These are phyloP conservation scores for Torulaspora pretoriensis DNA, from an alignment of 1,139 yeast genomes.

Conservation along the genomic window DNA sequence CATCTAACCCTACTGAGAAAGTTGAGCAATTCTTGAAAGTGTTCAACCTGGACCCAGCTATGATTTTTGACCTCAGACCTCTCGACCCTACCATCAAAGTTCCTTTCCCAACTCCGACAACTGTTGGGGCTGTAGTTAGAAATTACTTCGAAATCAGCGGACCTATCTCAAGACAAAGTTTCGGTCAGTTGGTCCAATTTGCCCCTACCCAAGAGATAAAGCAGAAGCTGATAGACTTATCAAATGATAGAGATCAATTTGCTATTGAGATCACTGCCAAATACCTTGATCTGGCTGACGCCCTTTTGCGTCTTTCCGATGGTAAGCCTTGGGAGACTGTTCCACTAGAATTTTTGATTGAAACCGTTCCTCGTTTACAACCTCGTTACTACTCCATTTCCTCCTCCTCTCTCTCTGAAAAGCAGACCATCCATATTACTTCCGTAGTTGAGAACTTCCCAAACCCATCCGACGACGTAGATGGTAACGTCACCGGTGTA, in stretches of 20 bases:
- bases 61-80: conserved; percentile 62
- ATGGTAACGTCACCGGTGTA: conserved; percentile 54
- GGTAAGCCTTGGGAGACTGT: conserved; percentile 67
- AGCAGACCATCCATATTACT: conserved; percentile 72
- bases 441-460: conserved; percentile 78
- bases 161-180: conserved; percentile 84
- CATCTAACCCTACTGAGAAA: conserved; percentile 78
- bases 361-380: conserved; percentile 73
- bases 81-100: conserved; percentile 70
- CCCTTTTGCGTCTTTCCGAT: conserved; percentile 56
- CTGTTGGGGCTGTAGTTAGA: conserved; percentile 81
- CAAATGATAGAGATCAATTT: conserved; percentile 65
- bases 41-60: conserved; percentile 55
- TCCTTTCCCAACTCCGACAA: conserved; percentile 89
- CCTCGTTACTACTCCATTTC: conserved; percentile 97
- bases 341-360: conserved; percentile 82
- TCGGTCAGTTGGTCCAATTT: conserved; percentile 73
- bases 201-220: conserved; percentile 69
- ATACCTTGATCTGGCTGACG: conserved; percentile 72
- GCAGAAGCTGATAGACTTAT: conserved; percentile 48
- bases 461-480: conserved; percentile 36
- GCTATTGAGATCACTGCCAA: conserved; percentile 58
- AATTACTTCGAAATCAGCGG: conserved; percentile 90
- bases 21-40: conserved; percentile 60
- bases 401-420: conserved; percentile 78